Base-by-base conservation (phyloP, 1,284 basidiomycete genomes). In the Abortiporus biennis region DNA sequence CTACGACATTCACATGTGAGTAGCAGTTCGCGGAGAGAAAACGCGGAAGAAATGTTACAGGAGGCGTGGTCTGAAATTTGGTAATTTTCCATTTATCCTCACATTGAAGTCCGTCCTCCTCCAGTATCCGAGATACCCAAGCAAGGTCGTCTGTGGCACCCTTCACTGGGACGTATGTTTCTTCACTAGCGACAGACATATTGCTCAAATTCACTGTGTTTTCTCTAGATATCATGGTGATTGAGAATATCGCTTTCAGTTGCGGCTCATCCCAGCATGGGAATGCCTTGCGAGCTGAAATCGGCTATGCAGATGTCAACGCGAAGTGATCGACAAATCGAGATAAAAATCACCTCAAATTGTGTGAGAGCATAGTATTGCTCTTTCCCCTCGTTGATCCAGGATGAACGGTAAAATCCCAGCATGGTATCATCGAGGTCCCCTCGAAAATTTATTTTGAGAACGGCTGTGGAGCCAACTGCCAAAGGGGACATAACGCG, bases 261-360 rank as follows among this genome's bases (percentile, higher is more conserved):
- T 80, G 72, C 20, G 95, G 95, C 61, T 98, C 92, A 61, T 96
- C 95, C 88, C 89, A 97, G 62, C 78, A 85, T 22, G 89, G 89
- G 62, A 92, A 89, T 11, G 85, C 83, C 39, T 78, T 72, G 47
- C 93, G 72, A 4, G 92, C 92, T 45, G 84, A 80, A 21, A 91
- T 95, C n/a, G 93, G 83, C 80, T 96, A n/a, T n/a, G n/a, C n/a
- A n/a, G n/a, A n/a, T 9, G 16, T 24, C 24, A 25, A 15, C 23
- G 19, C 6, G 9, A 21, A n/a, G 5, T 37, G 17, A 23, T 16
- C 6, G 20, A 12, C 5, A 37, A 15, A 6, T 5, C 6, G 11
- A 5, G 11, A 19, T 37, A 9, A 34, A 15, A 13, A 6, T 13
- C 16, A 36, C 35, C 19, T 36, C 35, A 16, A 36, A 36, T 6